Evolutionary conservation across 805 yeast genomes (phyloP), one percentile per base, ranked within the genome.

Genomic region (Sungouiozyma intestinalis): DNA sequence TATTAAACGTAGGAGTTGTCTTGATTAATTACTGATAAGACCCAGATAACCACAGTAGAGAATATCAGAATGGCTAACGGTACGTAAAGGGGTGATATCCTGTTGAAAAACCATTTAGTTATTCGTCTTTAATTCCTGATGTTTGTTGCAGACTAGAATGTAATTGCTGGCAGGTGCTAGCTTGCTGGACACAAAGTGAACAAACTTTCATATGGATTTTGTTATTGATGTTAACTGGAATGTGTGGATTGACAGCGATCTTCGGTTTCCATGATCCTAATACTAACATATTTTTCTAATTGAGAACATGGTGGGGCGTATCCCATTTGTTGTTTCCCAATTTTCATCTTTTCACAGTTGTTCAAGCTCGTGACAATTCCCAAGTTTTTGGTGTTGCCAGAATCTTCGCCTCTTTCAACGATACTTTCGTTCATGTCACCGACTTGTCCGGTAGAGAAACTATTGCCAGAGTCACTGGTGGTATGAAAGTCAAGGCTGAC

Each of bases 401-500:
- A 77, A 92, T 92, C 81, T 92, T 79, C 69, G 99, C 99, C 67
- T 94, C 98, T 57, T 87, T 88, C 81, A 92, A 92, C 84, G 99
- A 92, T 79, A 92, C 99, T 57, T 92, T 92, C 76, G 99, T 92
- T 64, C 99, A 92, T 73, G 92, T 92, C 64, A 92, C 99, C 65
- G 99, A 92, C 79, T 77, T 88, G 63, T 85, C 97, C 65, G 99
- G 98, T 75, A 92, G 90, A 75, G 99, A 94, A 78, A 92, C 99
- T 76, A 90, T 92, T 68, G 81, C 95, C 78, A 87, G 97, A 78
- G 96, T 92, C 64, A 92, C 98, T 68, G 99, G 99, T 81, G 99
- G 98, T 76, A 92, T 92, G 98, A 92, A 92, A 81, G 99, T 92
- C 73, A 92, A 92, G 82, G 98, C 98, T 66, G 99, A 92, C 79